phyloP scores from a whole-genome alignment of 2,329 filamentous ascomycete species.

The Trichoderma oligosporum region DNA sequence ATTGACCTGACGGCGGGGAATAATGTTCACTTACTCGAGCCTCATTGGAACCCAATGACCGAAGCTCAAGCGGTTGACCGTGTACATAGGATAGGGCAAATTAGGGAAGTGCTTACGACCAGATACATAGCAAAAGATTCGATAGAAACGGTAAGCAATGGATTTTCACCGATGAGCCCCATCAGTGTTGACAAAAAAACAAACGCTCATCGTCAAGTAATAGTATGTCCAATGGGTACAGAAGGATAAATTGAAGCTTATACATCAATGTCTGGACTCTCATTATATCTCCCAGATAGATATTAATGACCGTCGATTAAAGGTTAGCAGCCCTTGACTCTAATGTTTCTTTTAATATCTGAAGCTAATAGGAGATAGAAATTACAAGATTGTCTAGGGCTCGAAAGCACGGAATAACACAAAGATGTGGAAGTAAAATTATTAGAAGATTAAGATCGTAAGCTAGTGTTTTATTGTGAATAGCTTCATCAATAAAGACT shows the following conservation, averaged over 20 bases:
- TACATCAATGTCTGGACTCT: background rate
- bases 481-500: too few species aligned
- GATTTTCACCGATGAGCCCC: background rate
- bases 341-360: background rate
- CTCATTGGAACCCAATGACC: conserved; percentile 35
- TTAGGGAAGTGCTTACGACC: conserved; percentile 26
- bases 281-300: background rate
- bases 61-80: conserved; percentile 34
- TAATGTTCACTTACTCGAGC: conserved; percentile 32
- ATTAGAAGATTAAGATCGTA: too few species aligned
- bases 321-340: background rate
- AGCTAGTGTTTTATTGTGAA: too few species aligned
- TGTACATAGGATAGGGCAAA: conserved; percentile 32
- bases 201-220: too few species aligned
- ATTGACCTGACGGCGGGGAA: conserved; percentile 19
- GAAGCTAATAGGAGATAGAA: background rate
- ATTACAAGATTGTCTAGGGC: background rate
- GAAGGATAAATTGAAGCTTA: background rate
- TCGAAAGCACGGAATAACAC: too few species aligned
- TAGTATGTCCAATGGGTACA: background rate
- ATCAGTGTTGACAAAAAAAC: too few species aligned
- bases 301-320: background rate
- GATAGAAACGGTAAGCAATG: conserved; percentile 9
- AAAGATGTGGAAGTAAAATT: background rate
- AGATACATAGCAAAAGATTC: conserved; percentile 29